Percentiles rank a stretch among this genome's conserved stretches.
phyloP scores from a whole-genome alignment of 2,329 filamentous ascomycete genomes.

The Calcarisporium arbuscula region DNA sequence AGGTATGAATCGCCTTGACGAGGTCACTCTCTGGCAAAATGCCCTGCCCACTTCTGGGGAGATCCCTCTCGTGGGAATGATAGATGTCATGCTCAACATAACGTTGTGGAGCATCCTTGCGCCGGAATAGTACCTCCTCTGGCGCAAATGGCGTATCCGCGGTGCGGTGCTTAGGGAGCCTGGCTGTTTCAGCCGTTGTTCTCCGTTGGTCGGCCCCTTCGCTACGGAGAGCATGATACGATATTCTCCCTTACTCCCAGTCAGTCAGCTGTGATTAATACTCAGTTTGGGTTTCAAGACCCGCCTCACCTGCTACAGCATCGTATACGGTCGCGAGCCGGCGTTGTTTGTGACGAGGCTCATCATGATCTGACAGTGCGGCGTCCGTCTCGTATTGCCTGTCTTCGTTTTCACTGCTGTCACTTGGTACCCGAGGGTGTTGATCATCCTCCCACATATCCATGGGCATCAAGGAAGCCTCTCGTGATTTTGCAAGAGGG shows the following conservation, averaged over 20 bases:
- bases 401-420: no score
- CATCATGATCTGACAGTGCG: conserved; percentile 6
- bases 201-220: conserved; percentile 9
- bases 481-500: no score
- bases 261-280: conserved; percentile 16
- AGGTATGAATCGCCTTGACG: conserved; percentile 61
- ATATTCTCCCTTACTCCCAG: conserved; percentile 23
- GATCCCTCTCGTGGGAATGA: conserved; percentile 53
- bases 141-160: conserved; percentile 41
- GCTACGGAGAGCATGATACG: conserved; percentile 14
- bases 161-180: conserved; percentile 7
- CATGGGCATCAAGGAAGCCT: no score
- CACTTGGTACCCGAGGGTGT: no score
- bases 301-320: conserved; percentile 57
- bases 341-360: conserved; percentile 15
- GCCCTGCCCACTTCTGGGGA: conserved; percentile 37
- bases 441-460: no score
- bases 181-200: not conserved
- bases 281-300: conserved; percentile 1
- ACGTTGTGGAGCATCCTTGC: conserved; percentile 56
- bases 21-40: conserved; percentile 63
- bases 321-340: conserved; percentile 58
- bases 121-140: conserved; percentile 65
- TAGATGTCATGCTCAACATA: conserved; percentile 69
- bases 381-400: conserved; percentile 3